Evolutionary conservation across 768 basidiomycete species (phyloP), one percentile per base, ranked within the genome.

Genomic region (Lactarius hatsudake): DNA sequence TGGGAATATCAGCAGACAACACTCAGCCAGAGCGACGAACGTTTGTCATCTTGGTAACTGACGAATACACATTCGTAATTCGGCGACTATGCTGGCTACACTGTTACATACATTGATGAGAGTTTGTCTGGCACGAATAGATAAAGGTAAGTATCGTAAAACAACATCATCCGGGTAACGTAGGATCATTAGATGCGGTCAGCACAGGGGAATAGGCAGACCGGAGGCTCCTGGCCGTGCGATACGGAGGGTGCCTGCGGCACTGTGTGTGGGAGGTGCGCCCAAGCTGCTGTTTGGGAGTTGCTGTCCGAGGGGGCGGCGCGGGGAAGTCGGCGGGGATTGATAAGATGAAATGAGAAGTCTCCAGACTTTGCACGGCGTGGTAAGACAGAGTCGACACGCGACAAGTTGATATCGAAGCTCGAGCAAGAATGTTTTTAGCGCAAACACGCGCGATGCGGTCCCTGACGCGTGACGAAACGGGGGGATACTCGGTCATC

Each of bases 91-190:
- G 55, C 68, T 51, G 43, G 56, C 61, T 69, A 68, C 68, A 60
- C 59, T 53, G 32, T 38, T 64, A 59, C 67, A 60, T 55, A 60
- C 58, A 67, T 57, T 40, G 53, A 4, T 45, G 28, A 30, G 26
- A 51, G 53, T 38, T 20, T 18, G 62, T 34, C 45, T 59, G 58
- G 26, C 40, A 32, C 30, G 34, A 38, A 62, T 64, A 67, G 34
- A 67, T 67, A 67, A 20, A n/a, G 20, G 62, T 64, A 64, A 68
- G 67, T 68, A 68, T 30, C 59, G 58, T 66, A 66, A 66, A 13
- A 20, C 12, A 30, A 34, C 38, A 59, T 5, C 32, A 57, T 23
- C 55, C 57, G 20, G 48, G 38, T 59, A 67, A 36, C 58, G 67
- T 68, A 61, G 62, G 63, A n/a, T 60, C 62, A 55, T 42, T 45